Base-by-base conservation (phyloP, 2,329 filamentous ascomycete species). In the Chalaropsis thielavioides region DNA sequence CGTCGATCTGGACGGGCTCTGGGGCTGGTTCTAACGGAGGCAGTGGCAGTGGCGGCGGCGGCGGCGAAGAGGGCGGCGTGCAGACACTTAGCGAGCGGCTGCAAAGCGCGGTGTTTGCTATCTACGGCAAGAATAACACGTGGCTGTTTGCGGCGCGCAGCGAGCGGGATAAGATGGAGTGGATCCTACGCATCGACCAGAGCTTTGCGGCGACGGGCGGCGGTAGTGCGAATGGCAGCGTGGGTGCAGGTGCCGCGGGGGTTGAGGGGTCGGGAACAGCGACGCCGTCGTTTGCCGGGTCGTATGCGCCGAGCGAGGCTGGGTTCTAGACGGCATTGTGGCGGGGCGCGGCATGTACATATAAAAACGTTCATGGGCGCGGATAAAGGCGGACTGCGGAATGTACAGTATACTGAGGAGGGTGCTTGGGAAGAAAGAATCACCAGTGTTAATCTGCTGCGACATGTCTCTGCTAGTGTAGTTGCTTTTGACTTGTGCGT, bases 171-270 rank as follows among this genome's bases (percentile, higher is more conserved):
- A 96, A 96, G 79, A 87, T 92, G 70, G 94, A 97, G 74, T 99
- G 94, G 94, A 96, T 99, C 70, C 83, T 95, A 74, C 87, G 88
- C 71, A 90, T 99, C 70, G 94, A 99, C 75, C 88, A 96, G 78
- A 89, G 87, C 62, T 84, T 81, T 69, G 17, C 51, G 56, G 74
- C 81, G 70, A 78, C 80, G 43, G 59, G 58, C 43, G 8, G 19
- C 31, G 11, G 64, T n/a, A n/a, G n/a, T n/a, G n/a, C n/a, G 40
- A 35, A 38, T 11, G 46, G 59, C 35, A 19, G 43, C 13, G 24
- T 6, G 4, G 6, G 24, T 19, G 43, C n/a, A n/a, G 24, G 38
- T 8, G 19, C 35, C 19, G 19, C 27, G 6, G 35, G 58, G 35
- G 17, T 40, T 8, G 43, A 27, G 11, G 43, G 41, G 31, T 24